phyloP scores from a whole-genome alignment of 2,329 filamentous ascomycete species.

The Tolypocladium ophioglossoides region DNA sequence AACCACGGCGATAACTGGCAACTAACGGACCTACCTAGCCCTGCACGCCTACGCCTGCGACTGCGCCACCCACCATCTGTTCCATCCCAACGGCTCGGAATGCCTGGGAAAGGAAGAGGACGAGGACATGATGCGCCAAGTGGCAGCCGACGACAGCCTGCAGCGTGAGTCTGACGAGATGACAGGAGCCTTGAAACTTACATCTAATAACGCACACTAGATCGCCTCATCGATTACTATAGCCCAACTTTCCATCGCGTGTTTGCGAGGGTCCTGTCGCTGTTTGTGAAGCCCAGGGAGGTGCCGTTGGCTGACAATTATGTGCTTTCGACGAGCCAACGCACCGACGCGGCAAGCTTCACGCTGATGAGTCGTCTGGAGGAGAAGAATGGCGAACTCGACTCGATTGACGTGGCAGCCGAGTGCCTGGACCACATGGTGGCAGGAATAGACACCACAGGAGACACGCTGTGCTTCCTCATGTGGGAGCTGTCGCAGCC shows the following conservation, averaged over 20 bases:
- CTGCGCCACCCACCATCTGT: slow-evolving; percentile 59
- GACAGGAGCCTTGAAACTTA: neutral
- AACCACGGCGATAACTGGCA: neutral
- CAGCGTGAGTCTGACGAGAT: slow-evolving; percentile 37
- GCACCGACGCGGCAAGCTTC: slow-evolving; percentile 36
- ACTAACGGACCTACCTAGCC: slow-evolving; percentile 13
- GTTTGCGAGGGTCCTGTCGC: slow-evolving; percentile 32
- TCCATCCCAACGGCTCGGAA: slow-evolving; percentile 53
- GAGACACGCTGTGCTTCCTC: slow-evolving; percentile 58
- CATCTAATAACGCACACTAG: slow-evolving; percentile 21
- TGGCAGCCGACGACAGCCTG: slow-evolving; percentile 57
- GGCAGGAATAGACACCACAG: slow-evolving; percentile 62
- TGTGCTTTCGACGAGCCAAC: slow-evolving; percentile 40
- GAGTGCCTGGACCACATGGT: slow-evolving; percentile 65
- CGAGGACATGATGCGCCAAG: slow-evolving; percentile 56
- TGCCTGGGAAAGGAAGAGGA: slow-evolving; percentile 46
- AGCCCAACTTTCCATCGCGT: slow-evolving; percentile 39
- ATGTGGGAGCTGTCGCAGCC: slow-evolving; percentile 62
- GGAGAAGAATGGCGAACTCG: slow-evolving; percentile 35
- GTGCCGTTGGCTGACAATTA: slow-evolving; percentile 49
- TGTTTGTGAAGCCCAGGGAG: slow-evolving; percentile 42
- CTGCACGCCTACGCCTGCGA: slow-evolving; percentile 61
- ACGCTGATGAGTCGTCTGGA: slow-evolving; percentile 50
- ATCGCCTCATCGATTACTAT: slow-evolving; percentile 50
- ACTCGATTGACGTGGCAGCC: slow-evolving; percentile 46